Conservation (phyloP, 1,284 basidiomycete species). For the Coniferiporia sulphurascens region DNA sequence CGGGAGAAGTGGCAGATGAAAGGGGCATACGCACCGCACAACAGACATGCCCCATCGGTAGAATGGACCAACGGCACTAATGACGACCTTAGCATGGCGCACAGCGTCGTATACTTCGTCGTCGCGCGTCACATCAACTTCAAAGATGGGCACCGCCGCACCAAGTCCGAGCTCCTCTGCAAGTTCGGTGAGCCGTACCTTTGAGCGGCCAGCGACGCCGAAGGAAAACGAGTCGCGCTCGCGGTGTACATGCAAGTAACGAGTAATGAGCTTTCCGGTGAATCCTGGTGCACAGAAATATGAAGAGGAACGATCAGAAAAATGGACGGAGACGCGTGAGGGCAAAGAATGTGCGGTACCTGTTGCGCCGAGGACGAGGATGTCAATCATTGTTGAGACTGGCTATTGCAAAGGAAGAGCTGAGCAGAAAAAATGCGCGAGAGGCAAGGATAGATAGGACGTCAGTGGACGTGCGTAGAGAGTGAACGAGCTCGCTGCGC, state of each 20-base stretch:
- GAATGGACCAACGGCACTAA: constrained; percentile 66
- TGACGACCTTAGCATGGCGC: constrained; percentile 52
- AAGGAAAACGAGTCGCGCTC: constrained; percentile 57
- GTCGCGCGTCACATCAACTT: constrained; percentile 48
- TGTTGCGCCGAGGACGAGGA: constrained; percentile 62
- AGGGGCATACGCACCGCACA: constrained; percentile 38
- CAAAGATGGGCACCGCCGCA: constrained; percentile 38
- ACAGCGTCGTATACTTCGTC: constrained; percentile 49
- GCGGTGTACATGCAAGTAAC: constrained; percentile 56
- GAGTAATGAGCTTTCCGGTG: constrained; percentile 58
- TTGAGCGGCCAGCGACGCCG: constrained; percentile 56
- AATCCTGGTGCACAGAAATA: constrained; percentile 27
- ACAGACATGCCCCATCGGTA: constrained; percentile 60
- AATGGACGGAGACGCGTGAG: not conserved
- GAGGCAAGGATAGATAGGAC: no score
- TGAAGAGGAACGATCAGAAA: constrained; percentile 20
- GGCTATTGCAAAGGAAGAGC: not conserved
- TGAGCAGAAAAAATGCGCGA: no score
- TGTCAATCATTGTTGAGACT: constrained; percentile 32
- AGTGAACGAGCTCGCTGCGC: no score
- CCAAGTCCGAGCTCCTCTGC: constrained; percentile 28
- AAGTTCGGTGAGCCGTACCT: constrained; percentile 47
- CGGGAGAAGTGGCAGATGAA: not conserved
- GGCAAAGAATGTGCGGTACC: constrained; percentile 26
- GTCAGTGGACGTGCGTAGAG: no score